These are phyloP conservation scores for Quercus glauca DNA, from an alignment of 306 rosid genomes.

Conservation along the genomic window DNA sequence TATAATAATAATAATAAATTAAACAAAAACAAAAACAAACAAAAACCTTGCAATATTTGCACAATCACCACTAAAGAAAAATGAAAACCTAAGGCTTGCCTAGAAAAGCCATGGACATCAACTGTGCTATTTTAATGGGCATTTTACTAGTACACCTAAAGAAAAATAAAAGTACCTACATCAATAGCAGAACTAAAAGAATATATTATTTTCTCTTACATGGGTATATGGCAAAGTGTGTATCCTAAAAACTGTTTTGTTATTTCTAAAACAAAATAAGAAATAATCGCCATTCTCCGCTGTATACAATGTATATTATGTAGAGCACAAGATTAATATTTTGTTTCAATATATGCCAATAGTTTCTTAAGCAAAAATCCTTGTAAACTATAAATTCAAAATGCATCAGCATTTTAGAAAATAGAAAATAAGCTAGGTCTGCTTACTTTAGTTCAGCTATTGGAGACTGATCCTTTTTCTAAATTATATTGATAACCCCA, in stretches of 20 bases:
- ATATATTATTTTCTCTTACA: not conserved
- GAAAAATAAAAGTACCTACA: no score
- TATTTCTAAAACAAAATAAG: not conserved
- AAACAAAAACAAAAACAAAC: no score
- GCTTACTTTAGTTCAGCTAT: not conserved
- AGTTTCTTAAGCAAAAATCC: not conserved
- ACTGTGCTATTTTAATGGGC: not conserved
- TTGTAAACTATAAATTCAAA: not conserved
- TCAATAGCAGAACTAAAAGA: not conserved
- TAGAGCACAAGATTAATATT: not conserved
- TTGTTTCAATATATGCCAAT: not conserved
- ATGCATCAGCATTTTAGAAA: not conserved
- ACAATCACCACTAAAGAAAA: not conserved
- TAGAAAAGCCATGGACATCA: slow-evolving; percentile 1
- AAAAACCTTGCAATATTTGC: not conserved
- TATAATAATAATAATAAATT: no score
- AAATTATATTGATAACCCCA: not conserved
- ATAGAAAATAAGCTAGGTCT: not conserved
- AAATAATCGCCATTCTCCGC: not conserved
- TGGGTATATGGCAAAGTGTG: not conserved
- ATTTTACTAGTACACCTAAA: not conserved
- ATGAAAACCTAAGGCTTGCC: not conserved
- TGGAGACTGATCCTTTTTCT: not conserved
- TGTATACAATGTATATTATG: not conserved
- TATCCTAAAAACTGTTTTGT: no score